Evolutionary conservation across 179 eudicot species (phyloP).

Genomic region (Dionaea muscipula): DNA sequence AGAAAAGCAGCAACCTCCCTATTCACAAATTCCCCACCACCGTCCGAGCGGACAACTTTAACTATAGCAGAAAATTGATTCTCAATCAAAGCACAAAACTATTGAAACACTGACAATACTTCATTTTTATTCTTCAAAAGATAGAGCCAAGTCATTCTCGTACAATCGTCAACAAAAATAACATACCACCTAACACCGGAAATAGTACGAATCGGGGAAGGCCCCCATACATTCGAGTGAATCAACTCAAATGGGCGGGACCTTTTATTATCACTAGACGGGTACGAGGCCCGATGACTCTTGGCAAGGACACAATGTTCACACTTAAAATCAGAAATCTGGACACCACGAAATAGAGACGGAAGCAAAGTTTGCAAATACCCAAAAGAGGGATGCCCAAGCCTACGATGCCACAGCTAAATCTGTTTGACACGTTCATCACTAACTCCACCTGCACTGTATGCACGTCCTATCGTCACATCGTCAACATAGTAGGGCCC

Average conservation of each 20-base stretch:
- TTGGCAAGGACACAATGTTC: constrained; percentile 1
- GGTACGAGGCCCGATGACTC: not conserved
- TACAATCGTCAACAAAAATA: not conserved
- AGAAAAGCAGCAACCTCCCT: not conserved
- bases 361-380: not conserved
- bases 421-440: not conserved
- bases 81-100: not conserved
- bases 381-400: not conserved
- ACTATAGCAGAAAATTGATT: not conserved
- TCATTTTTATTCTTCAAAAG: constrained; percentile 7
- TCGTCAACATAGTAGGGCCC: not conserved
- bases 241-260: not conserved
- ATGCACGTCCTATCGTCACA: not conserved
- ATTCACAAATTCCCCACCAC: constrained; percentile 3
- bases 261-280: not conserved
- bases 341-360: not conserved
- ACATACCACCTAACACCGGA: constrained; percentile 1
- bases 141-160: constrained; percentile 1
- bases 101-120: not conserved
- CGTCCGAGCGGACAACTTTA: not conserved
- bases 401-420: not conserved
- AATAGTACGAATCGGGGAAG: not conserved
- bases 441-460: not conserved
- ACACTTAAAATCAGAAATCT: not conserved
- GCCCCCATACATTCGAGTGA: not conserved